Conservation (phyloP, 139 green algal species). For the Dunaliella primolecta region DNA sequence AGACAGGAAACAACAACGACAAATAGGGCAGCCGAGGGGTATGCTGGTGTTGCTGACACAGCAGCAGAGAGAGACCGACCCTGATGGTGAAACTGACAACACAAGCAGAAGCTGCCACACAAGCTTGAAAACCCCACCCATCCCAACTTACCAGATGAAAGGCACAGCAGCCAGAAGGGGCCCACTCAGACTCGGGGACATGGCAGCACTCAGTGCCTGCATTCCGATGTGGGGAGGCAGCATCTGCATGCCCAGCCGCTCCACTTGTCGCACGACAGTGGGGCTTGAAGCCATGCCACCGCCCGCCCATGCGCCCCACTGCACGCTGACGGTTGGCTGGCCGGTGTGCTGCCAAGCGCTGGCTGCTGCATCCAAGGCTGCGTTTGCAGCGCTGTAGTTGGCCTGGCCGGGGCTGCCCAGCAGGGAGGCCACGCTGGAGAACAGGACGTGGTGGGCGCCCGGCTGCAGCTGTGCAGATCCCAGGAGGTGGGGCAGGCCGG, state of each 20-base stretch:
- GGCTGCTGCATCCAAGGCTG: slow-evolving; percentile 53
- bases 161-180: slow-evolving; percentile 36
- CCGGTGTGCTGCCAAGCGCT: slow-evolving; percentile 29
- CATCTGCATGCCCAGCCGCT: slow-evolving; percentile 49
- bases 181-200: neutral
- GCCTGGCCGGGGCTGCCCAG: slow-evolving; percentile 72
- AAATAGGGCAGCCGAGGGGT: neutral
- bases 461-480: slow-evolving; percentile 64
- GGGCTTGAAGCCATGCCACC: slow-evolving; percentile 44
- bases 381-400: slow-evolving; percentile 78
- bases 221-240: slow-evolving; percentile 42
- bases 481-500: neutral
- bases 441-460: slow-evolving; percentile 44
- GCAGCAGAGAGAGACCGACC: neutral
- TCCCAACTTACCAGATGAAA: slow-evolving; percentile 36
- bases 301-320: slow-evolving; percentile 81
- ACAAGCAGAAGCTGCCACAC: no score
- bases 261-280: slow-evolving; percentile 30
- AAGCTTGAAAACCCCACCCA: no score
- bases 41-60: neutral
- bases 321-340: slow-evolving; percentile 49
- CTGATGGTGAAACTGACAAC: no score
- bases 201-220: slow-evolving; percentile 29
- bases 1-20: no score
- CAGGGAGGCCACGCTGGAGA: slow-evolving; percentile 72